Evolutionary conservation across 371 early-diverging fungal species (phyloP), one percentile per base, ranked within the genome.

Genomic region (Mucor mucedo): DNA sequence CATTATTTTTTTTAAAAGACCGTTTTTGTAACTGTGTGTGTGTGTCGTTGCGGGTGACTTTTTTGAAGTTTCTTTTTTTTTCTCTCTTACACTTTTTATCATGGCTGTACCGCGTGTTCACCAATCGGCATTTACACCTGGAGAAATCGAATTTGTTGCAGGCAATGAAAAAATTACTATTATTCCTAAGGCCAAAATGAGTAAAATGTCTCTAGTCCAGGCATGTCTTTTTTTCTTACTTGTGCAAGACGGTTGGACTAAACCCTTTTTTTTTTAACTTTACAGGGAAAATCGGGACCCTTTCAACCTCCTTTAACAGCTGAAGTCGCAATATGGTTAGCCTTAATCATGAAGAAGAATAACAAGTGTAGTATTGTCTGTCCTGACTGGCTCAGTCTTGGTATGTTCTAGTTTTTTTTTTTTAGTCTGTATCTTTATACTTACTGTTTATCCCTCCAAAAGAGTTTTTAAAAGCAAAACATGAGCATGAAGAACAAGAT

Each of bases 261-360:
- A 35, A 35, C 35, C 35, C 4, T 4, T 35, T 8, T 4, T 35
- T 35, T 35, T 8, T 6, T 35, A 27, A 14, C 29, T 58, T 4
- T 52, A 58, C 47, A 66, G 66, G 63, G 62, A 42, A 21, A 57
- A 8, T n/a, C 56, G 30, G 54, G 52, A 29, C 53, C 54, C 5
- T 90, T 95, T 61, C 83, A 82, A 33, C 97, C 97, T 2, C 92
- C 93, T 11, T 69, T 85, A 13, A 75, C 80, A 53, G 77, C 82
- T 8, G 66, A 82, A 64, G 95, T 95, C 0, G 95, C 95, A 35
- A 74, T 94, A 8, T 96, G 97, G 97, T 83, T 95, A 44, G 95
- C 95, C 5, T 70, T 94, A 8, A 70, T 86, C n/a, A 76, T 96
- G 73, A 94, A 95, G 63, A 85, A 85, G 68, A 86, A 90, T 42